A percentile compares a stretch with the other conserved stretches of the same genome.
Evolutionary conservation across 2,329 filamentous ascomycete genomes (phyloP).

Genomic region (Ceratocystis smalleyi): DNA sequence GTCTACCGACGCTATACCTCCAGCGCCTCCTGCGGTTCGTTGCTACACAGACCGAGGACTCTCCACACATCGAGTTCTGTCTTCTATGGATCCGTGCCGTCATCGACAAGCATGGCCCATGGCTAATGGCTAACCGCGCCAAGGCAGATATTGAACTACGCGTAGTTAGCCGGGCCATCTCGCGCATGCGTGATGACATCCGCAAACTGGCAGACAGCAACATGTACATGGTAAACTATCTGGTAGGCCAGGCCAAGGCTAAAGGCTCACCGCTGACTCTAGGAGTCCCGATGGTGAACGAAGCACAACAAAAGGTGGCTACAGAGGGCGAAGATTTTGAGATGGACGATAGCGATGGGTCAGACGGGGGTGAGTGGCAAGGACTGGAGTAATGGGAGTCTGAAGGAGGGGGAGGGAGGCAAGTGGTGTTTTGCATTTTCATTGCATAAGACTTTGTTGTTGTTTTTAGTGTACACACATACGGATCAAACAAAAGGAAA

Average conservation of each 20-base stretch:
- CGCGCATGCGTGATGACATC: constrained; percentile 67
- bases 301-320: constrained; percentile 18
- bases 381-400: constrained; percentile 16
- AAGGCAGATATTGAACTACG: constrained; percentile 74
- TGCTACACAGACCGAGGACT: constrained; percentile 72
- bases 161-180: constrained; percentile 64
- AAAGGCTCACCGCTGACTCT: constrained; percentile 20
- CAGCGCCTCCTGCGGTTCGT: constrained; percentile 74
- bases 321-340: constrained; percentile 22
- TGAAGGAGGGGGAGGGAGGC: background rate
- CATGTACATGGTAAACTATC: constrained; percentile 73
- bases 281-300: constrained; percentile 16
- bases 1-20: constrained; percentile 74
- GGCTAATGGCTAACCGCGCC: constrained; percentile 64
- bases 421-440: constrained; percentile 4
- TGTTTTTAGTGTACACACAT: constrained; percentile 17
- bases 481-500: constrained; percentile 7
- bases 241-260: constrained; percentile 38
- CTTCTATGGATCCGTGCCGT: constrained; percentile 78
- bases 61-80: constrained; percentile 88
- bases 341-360: constrained; percentile 25
- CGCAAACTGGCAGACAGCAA: constrained; percentile 76
- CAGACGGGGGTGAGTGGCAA: constrained; percentile 20
- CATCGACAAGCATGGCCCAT: constrained; percentile 68
- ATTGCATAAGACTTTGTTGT: constrained; percentile 11